These are phyloP conservation scores for Pseudohalonectria lignicola DNA, from an alignment of 2,329 filamentous ascomycete genomes.

Conservation along the genomic window DNA sequence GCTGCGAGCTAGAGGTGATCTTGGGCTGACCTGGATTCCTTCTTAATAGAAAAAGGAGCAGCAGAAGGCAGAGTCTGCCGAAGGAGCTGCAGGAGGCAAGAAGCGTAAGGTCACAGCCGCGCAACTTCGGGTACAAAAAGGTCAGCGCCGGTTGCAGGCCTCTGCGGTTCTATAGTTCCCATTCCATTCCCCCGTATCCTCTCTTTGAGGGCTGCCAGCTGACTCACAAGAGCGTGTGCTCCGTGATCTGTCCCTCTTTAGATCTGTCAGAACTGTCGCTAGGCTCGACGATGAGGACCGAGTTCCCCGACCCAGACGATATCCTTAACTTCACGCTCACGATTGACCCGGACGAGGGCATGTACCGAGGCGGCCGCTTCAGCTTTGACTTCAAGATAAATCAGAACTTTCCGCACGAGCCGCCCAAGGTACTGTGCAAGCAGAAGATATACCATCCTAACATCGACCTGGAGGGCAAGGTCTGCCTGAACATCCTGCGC, in stretches of 20 bases:
- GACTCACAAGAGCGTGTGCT: too few relatives aligned
- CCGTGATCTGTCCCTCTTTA: too few relatives aligned
- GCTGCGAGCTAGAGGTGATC: too few relatives aligned
- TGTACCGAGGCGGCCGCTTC: constrained; percentile 82
- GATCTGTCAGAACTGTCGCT: constrained; percentile 75
- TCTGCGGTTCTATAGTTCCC: too few relatives aligned
- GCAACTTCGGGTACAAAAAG: constrained; percentile 91
- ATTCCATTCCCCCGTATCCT: too few relatives aligned
- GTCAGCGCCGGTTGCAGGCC: too few relatives aligned
- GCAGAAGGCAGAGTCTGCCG: constrained; percentile 83
- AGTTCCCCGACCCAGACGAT: constrained; percentile 74
- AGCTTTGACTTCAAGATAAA: constrained; percentile 87
- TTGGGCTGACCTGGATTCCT: too few relatives aligned
- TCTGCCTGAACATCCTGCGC: constrained; percentile 91
- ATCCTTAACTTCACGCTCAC: constrained; percentile 76
- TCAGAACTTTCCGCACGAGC: constrained; percentile 93
- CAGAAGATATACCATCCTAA: constrained; percentile 99
- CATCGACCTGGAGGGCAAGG: constrained; percentile 94
- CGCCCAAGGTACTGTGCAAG: constrained; percentile 91
- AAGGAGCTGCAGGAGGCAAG: constrained; percentile 57
- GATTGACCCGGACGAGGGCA: constrained; percentile 75
- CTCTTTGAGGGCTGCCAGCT: too few relatives aligned
- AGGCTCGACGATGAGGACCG: constrained; percentile 67
- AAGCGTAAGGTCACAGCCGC: constrained; percentile 99
- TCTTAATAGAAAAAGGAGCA: constrained; percentile 81